phyloP scores from a whole-genome alignment of 73 alveolate species.

The Paramecium octaurelia region DNA sequence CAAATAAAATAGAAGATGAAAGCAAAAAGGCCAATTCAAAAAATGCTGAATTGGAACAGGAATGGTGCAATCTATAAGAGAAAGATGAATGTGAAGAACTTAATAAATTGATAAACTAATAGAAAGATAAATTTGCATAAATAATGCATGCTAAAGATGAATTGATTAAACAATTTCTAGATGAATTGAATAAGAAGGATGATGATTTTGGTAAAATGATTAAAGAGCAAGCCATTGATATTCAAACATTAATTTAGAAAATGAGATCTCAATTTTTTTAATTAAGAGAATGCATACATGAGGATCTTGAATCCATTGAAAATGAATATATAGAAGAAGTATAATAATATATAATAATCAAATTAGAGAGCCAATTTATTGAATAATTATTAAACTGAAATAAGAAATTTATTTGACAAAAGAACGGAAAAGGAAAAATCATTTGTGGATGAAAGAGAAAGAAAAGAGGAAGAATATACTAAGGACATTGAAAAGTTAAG shows the following conservation, averaged over 20 bases:
- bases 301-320: constrained; percentile 77
- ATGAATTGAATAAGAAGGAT: constrained; percentile 78
- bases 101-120: constrained; percentile 74
- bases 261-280: constrained; percentile 80
- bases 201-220: constrained; percentile 83
- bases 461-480: constrained; percentile 78
- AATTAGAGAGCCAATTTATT: constrained; percentile 67
- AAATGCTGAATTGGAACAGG: constrained; percentile 71
- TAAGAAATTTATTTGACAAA: constrained; percentile 73
- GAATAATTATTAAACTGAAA: constrained; percentile 68
- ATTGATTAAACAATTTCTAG: constrained; percentile 72
- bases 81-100: constrained; percentile 91
- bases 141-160: constrained; percentile 78
- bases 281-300: constrained; percentile 77
- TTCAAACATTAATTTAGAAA: constrained; percentile 68
- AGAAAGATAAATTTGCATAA: constrained; percentile 69
- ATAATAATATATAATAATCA: not conserved
- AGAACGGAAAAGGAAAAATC: constrained; percentile 76
- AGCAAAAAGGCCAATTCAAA: constrained; percentile 79
- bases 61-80: constrained; percentile 83
- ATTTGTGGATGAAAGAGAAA: constrained; percentile 68
- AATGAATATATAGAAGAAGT: constrained; percentile 76
- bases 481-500: constrained; percentile 76
- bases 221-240: constrained; percentile 77
- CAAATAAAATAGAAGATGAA: constrained; percentile 69